Evolutionary conservation across 768 basidiomycete genomes (phyloP), one percentile per base, ranked within the genome.

Genomic region (Agrocybe praecox): DNA sequence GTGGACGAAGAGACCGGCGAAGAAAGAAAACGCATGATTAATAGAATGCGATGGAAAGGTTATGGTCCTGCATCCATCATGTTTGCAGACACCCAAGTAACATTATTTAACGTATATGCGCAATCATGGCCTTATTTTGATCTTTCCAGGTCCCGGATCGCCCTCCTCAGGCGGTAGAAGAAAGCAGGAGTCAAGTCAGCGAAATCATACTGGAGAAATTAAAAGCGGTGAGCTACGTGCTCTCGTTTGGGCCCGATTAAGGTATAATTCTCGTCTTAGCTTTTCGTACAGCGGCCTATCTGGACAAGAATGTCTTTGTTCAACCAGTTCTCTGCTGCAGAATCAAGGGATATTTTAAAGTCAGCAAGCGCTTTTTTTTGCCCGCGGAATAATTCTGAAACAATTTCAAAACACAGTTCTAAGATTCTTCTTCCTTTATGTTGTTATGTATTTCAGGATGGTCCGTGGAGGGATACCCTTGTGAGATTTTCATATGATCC

Each of bases 401-500:
- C 24, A n/a, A 29, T 2, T 34, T 22, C 15, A 21, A 26, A 18
- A 49, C 19, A 14, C 22, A 96, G 94, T 58, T 90, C 91, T 12
- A 96, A 96, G 67, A 72, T 86, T 6, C 78, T 94, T 15, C 80
- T 96, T 17, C 89, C 95, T 2, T 72, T 91, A 6, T 84, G 90
- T 3, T 89, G 87, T 53, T 99, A 96, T 66, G 89, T 91, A 9
- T 96, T 98, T 67, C 84, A 88, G 62, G 96, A 97, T 62, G 97
- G 97, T 0, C 95, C 96, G 2, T 98, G 91, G 88, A 81, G 94
- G 40, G 96, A 98, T 63, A 90, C 91, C 14, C 80, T 95, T 49
- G 81, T 98, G 33, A 85, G 86, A 45, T 89, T 94, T 55, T 86
- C 88, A 12, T 98, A 95, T 66, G 97, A 99, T 66, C 97, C 97